phyloP scores from a whole-genome alignment of 495 filamentous ascomycete species.

The Tricharina praecox region DNA sequence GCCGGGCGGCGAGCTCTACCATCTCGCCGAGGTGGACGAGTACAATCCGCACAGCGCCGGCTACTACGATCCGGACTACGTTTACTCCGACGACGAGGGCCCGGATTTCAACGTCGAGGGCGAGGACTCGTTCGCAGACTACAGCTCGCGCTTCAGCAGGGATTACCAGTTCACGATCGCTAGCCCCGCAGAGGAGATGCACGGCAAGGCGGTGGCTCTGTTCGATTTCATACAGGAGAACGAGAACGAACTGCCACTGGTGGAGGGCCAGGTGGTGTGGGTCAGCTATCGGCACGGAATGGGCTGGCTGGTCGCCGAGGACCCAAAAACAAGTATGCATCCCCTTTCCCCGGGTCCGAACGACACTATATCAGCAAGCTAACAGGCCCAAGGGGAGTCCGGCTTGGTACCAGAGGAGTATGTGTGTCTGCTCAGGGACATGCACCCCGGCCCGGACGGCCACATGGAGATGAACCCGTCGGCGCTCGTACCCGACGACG shows the following conservation, averaged over 20 bases:
- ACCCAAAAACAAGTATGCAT: conserved; percentile 59
- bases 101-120: conserved; percentile 29
- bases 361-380: not conserved
- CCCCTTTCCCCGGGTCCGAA: not conserved
- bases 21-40: conserved; percentile 14
- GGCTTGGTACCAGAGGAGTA: conserved; percentile 95
- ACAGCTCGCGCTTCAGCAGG: conserved; percentile 32
- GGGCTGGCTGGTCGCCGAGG: conserved; percentile 92
- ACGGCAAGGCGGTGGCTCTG: conserved; percentile 85
- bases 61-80: conserved; percentile 12
- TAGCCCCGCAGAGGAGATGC: conserved; percentile 92
- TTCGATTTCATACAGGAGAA: conserved; percentile 93
- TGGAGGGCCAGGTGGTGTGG: conserved; percentile 90
- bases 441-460: conserved; percentile 52
- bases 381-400: conserved; percentile 34
- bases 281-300: conserved; percentile 90
- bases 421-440: conserved; percentile 79
- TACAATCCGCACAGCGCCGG: conserved; percentile 19
- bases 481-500: not conserved
- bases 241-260: conserved; percentile 83
- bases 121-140: conserved; percentile 15
- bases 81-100: conserved; percentile 26
- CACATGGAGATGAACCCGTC: conserved; percentile 1
- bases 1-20: conserved; percentile 26
- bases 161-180: conserved; percentile 93